Conservation (phyloP, 108 stramenopile genomes). For the Aurantiochytrium sp. region DNA sequence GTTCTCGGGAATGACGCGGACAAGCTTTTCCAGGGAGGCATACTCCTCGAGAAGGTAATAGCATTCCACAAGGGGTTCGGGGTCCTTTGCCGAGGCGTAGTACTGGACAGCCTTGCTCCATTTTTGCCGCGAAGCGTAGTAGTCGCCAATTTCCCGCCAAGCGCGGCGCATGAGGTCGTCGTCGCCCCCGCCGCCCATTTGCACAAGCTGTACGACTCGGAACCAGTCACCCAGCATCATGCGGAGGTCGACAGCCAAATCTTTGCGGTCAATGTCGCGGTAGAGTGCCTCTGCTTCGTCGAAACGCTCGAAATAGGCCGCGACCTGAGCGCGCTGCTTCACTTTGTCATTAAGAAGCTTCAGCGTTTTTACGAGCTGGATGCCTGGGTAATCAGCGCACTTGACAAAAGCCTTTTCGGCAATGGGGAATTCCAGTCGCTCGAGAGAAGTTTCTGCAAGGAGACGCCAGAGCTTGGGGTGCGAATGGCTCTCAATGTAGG, state of each 20-base stretch:
- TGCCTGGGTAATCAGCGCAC: conserved; percentile 43
- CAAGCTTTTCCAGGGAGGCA: conserved; percentile 25
- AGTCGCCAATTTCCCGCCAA: conserved; percentile 37
- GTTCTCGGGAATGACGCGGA: conserved; percentile 34
- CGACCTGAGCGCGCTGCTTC: conserved; percentile 46
- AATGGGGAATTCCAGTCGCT: conserved; percentile 38
- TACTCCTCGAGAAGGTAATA: conserved; percentile 47
- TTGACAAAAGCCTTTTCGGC: conserved; percentile 51
- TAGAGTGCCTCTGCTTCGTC: conserved; percentile 54
- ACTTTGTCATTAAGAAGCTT: conserved; percentile 27
- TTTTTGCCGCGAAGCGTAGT: conserved; percentile 37
- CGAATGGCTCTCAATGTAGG: conserved; percentile 11
- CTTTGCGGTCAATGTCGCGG: conserved; percentile 54
- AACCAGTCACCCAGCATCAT: conserved; percentile 50
- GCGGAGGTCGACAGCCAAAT: conserved; percentile 48
- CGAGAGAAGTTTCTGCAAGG: conserved; percentile 47
- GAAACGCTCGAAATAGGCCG: conserved; percentile 43
- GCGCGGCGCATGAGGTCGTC: conserved; percentile 37
- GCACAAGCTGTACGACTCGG: conserved; percentile 44
- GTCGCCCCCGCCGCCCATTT: conserved; percentile 24
- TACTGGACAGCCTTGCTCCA: conserved; percentile 51
- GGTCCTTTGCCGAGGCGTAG: conserved; percentile 33
- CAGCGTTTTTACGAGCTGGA: conserved; percentile 46
- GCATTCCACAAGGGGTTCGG: conserved; percentile 36
- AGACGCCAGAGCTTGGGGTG: conserved; percentile 44